Evolutionary conservation across 139 green algal species (phyloP).

Genomic region (Dunaliella primolecta): DNA sequence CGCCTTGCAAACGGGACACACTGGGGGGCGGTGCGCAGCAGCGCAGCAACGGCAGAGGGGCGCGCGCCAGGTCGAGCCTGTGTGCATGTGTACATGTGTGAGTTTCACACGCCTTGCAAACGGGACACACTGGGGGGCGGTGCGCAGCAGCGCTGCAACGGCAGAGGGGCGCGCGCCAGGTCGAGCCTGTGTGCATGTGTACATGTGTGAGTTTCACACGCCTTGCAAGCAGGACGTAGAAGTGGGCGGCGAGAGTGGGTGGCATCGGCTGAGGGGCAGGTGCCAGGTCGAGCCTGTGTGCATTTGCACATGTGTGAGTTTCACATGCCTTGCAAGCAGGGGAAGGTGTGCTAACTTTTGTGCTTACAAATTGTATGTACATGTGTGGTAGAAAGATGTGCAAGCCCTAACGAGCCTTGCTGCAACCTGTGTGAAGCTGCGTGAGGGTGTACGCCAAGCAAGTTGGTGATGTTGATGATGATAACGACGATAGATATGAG

Average conservation of each 20-base stretch:
- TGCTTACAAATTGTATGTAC: too few relatives aligned
- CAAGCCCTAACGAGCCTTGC: too few relatives aligned
- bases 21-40: constrained; percentile 62
- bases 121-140: constrained; percentile 65
- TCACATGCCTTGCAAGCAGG: constrained; percentile 60
- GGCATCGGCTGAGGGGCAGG: constrained; percentile 47
- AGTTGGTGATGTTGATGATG: too few relatives aligned
- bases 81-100: neutral
- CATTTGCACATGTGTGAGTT: neutral
- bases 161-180: constrained; percentile 31
- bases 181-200: neutral
- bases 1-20: constrained; percentile 67
- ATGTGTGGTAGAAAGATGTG: too few relatives aligned
- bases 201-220: constrained; percentile 30
- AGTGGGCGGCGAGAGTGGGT: constrained; percentile 54
- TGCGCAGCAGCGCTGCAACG: constrained; percentile 52
- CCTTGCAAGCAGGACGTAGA: constrained; percentile 67
- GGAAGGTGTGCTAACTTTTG: too few relatives aligned
- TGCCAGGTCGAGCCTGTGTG: neutral
- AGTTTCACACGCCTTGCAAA: constrained; percentile 56
- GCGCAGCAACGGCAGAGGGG: constrained; percentile 44
- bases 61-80: constrained; percentile 5
- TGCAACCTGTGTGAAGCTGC: too few relatives aligned
- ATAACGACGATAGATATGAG: too few relatives aligned
- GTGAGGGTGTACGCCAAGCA: too few relatives aligned